Conservation (phyloP, 805 yeast genomes). For the Metschnikowia peoriensis region DNA sequence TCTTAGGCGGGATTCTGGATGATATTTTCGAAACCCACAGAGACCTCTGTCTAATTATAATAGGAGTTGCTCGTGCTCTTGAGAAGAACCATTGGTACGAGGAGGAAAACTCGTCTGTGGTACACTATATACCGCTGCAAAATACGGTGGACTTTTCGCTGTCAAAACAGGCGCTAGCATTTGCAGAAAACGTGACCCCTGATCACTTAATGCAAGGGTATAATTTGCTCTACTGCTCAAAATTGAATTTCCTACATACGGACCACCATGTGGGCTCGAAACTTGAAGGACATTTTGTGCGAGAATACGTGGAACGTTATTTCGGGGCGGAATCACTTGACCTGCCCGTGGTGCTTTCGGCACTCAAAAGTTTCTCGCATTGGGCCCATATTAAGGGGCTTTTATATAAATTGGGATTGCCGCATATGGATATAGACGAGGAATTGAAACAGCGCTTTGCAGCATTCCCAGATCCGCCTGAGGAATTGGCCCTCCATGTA, state of each 20-base stretch:
- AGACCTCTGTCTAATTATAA: conserved; percentile 45
- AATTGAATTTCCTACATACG: conserved; percentile 52
- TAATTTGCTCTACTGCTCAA: conserved; percentile 43
- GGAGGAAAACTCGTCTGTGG: conserved; percentile 42
- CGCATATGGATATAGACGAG: conserved; percentile 32
- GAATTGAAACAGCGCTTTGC: conserved; percentile 30
- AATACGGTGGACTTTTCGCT: conserved; percentile 29
- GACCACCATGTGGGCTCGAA: conserved; percentile 55
- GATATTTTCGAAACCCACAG: conserved; percentile 32
- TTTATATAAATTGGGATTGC: conserved; percentile 40
- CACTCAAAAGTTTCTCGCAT: conserved; percentile 51
- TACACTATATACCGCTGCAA: conserved; percentile 31
- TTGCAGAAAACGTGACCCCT: conserved; percentile 21
- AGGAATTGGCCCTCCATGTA: conserved; percentile 39
- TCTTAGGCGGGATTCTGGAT: conserved; percentile 34
- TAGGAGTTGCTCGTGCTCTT: conserved; percentile 50
- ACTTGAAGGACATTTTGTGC: conserved; percentile 46
- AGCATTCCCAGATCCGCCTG: conserved; percentile 41
- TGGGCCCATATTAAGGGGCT: conserved; percentile 55
- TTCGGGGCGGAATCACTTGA: conserved; percentile 41
- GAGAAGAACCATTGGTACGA: conserved; percentile 52
- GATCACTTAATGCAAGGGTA: conserved; percentile 43
- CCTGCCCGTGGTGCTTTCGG: conserved; percentile 43
- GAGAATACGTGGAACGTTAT: conserved; percentile 34
- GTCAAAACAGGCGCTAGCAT: conserved; percentile 22